Evolutionary conservation across 352 stramenopile genomes (phyloP).

Genomic region (Phytophthora parvispora): DNA sequence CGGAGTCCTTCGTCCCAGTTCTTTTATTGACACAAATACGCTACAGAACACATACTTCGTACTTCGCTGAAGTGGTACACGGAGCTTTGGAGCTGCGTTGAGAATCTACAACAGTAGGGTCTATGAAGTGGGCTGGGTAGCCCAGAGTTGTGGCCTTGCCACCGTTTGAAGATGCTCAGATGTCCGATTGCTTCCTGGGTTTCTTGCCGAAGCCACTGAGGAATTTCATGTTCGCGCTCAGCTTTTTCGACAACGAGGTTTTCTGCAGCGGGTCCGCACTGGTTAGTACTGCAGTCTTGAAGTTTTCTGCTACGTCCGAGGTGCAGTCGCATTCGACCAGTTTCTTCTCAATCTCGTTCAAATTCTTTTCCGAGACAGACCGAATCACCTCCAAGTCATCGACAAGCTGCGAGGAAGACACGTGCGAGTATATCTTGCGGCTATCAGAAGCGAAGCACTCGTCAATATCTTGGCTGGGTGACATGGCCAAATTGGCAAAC

Average conservation of each 20-base stretch:
- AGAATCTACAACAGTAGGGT: not conserved
- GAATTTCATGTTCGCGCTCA: slow-evolving; percentile 86
- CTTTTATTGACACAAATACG: slow-evolving; percentile 19
- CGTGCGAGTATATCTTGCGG: slow-evolving; percentile 75
- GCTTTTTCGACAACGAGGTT: slow-evolving; percentile 67
- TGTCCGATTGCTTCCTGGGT: slow-evolving; percentile 51
- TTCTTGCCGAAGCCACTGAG: slow-evolving; percentile 74
- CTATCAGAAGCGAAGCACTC: slow-evolving; percentile 82
- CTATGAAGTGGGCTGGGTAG: not conserved
- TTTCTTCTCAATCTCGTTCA: slow-evolving; percentile 79
- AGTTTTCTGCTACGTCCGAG: slow-evolving; percentile 53
- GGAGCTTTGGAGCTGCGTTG: slow-evolving; percentile 1
- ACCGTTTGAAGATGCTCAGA: slow-evolving; percentile 13
- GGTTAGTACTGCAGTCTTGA: slow-evolving; percentile 62
- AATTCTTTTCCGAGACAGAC: slow-evolving; percentile 75
- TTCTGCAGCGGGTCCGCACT: slow-evolving; percentile 52
- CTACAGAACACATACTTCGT: slow-evolving; percentile 31
- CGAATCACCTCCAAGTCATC: slow-evolving; percentile 76
- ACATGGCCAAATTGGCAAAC: slow-evolving; percentile 77
- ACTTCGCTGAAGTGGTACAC: slow-evolving; percentile 44
- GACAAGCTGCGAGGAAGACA: slow-evolving; percentile 62
- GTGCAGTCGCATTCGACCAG: slow-evolving; percentile 54
- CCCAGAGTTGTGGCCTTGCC: not conserved
- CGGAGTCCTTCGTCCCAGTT: slow-evolving; percentile 5
- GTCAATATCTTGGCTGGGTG: slow-evolving; percentile 73